phyloP scores from a whole-genome alignment of 2,329 filamentous ascomycete genomes.

The Pseudogymnoascus sp. region DNA sequence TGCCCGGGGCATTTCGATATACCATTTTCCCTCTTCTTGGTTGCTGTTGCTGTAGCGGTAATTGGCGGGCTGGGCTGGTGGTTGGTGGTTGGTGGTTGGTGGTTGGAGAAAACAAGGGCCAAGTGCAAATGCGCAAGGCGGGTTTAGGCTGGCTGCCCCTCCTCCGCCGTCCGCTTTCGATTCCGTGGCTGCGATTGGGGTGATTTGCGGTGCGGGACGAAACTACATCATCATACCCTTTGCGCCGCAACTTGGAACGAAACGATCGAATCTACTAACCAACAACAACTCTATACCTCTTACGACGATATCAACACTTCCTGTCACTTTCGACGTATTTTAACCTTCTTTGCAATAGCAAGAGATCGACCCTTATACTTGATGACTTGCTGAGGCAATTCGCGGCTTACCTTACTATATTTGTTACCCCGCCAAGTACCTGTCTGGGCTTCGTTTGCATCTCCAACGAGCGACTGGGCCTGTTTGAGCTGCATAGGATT shows the following conservation, averaged over 20 bases:
- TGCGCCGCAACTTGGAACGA: slow-evolving; percentile 2
- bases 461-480: not conserved
- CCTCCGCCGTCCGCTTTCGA: not conserved
- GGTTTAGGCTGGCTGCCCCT: slow-evolving; percentile 1
- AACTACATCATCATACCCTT: slow-evolving; percentile 7
- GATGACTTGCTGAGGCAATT: not conserved
- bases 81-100: not conserved
- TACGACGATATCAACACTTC: not conserved
- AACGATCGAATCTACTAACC: not conserved
- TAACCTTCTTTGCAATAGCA: not conserved
- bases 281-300: not conserved
- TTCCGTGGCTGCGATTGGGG: not conserved
- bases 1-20: not conserved
- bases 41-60: not conserved
- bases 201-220: not conserved
- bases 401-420: not conserved
- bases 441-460: not conserved
- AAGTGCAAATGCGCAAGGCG: not conserved
- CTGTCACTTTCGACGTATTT: not conserved
- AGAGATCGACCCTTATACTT: not conserved
- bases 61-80: not conserved
- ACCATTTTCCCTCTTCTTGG: not conserved
- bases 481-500: not conserved
- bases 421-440: slow-evolving; percentile 2
- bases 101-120: not conserved